Evolutionary conservation across 208 protist species (phyloP), one percentile per base, ranked within the genome.

Genomic region (Acanthamoeba culbertsoni): DNA sequence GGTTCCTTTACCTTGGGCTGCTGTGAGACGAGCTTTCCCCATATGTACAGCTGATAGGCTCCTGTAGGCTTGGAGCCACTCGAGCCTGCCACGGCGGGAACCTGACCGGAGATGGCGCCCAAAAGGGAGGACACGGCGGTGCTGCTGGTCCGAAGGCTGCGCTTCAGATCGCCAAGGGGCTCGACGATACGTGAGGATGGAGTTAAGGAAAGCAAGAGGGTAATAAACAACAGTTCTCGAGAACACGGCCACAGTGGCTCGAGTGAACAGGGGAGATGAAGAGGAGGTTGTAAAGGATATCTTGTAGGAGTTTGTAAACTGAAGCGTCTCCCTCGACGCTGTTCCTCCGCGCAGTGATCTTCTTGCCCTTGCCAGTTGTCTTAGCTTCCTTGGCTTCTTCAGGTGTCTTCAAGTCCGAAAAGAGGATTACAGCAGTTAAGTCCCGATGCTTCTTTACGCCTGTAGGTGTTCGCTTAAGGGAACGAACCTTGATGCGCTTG

Each of bases 21-120:
- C 26, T 91, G 84, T 20, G 84, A 12, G 53, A 91, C 53, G 7
- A 91, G 53, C 53, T 91, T 91, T 23, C 84, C 84, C 84, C 84
- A 91, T 16, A 91, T 91, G 73, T 84, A 84, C 26, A 84, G 73
- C 45, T 84, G 73, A 45, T 57, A 84, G 40, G 42, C 40, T 14
- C 73, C 43, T 7, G 43, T 8, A 4, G 84, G 48, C 51, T 91
- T 91, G 53, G 51, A 18, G 82, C 55, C 40, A 33, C 40, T 42
- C 16, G 53, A 5, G 1, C 33, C 53, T 1, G 51, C 84, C 26
- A 5, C 57, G 8, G 37, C 48, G 3, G 33, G 35, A n/a, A 31
- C 12, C 43, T 68, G 51, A 12, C 23, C 26, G 42, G 46, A 14
- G 55, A 91, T 63, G 84, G 84, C 51, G 26, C 57, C 43, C 10